Evolutionary conservation across 164 flowering plant genomes (phyloP), one percentile per base, ranked within the genome.

Genomic region (Piper betle): DNA sequence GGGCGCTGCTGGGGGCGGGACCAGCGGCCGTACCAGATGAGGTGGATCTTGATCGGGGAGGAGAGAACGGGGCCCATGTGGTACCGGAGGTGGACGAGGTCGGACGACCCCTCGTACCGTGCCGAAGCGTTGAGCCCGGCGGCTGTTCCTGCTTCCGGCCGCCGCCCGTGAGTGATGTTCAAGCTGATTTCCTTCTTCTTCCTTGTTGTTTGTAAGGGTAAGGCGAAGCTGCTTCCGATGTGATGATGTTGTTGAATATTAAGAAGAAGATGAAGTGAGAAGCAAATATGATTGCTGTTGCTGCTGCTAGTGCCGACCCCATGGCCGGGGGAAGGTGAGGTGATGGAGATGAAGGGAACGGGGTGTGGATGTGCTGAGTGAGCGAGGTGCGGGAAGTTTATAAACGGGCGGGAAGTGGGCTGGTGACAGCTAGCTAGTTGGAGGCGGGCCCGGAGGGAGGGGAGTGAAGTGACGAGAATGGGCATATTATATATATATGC

Each of bases 1-100:
- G 85, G 68, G 60, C 67, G 78, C 56, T 84, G 76, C 55, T 86
- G 81, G 38, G 82, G 6, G 0, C 46, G 52, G 57, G 78, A 2
- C 97, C 97, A 91, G 3, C 61, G 53, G 17, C 97, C 97, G 73
- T 91, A 91, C 97, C 97, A 91, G 63, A 91, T 74, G 61, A 85
- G 69, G 80, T 91, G 80, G 57, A 84, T 70, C 65, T 80, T 83
- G 73, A 91, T 84, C 2, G 86, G 83, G 15, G 83, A 65, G 11
- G 94, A 76, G 16, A 91, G 82, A 19, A 91, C 96, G 0, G 94
- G 93, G 48, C 97, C 97, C 96, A 88, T 91, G 74, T 91, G 97
- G 83, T 88, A 91, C 0, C 77, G 75, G 69, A 91, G 84, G 56
- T 83, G 52, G 20, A 88, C 87, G 0, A 91, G 71, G 58, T 86